Evolutionary conservation across 2,329 filamentous ascomycete genomes (phyloP).

Genomic region (Coniella lustricola): DNA sequence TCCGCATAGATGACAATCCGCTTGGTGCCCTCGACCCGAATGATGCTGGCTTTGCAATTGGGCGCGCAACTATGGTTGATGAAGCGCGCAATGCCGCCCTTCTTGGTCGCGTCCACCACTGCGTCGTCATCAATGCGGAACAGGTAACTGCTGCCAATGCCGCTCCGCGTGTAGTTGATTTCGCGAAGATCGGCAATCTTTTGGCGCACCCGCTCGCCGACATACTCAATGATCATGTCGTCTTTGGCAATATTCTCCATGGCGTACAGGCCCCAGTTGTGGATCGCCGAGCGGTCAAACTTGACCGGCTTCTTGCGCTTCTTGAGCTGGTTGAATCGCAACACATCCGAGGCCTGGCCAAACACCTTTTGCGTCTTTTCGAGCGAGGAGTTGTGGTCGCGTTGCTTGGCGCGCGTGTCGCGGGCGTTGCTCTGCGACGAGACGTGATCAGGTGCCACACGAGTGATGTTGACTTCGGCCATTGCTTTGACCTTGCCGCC

Average conservation of each 20-base stretch:
- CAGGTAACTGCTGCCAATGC: slow-evolving; percentile 93
- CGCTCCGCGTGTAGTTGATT: slow-evolving; percentile 85
- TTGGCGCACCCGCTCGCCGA: slow-evolving; percentile 93
- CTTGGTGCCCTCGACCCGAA: slow-evolving; percentile 96
- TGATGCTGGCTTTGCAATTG: slow-evolving; percentile 98
- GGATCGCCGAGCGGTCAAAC: slow-evolving; percentile 94
- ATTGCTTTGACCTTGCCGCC: slow-evolving; percentile 59
- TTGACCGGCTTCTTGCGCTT: slow-evolving; percentile 99
- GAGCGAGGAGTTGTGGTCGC: slow-evolving; percentile 87
- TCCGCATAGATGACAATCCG: slow-evolving; percentile 98
- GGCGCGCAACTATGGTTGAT: slow-evolving; percentile 99
- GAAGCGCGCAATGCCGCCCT: slow-evolving; percentile 94
- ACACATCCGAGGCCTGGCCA: slow-evolving; percentile 77
- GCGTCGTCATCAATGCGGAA: slow-evolving; percentile 98
- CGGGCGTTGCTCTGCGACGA: slow-evolving; percentile 84
- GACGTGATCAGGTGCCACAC: slow-evolving; percentile 70
- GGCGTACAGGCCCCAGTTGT: slow-evolving; percentile 97
- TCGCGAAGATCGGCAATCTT: slow-evolving; percentile 96
- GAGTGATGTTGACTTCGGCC: slow-evolving; percentile 62
- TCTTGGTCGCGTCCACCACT: slow-evolving; percentile 96
- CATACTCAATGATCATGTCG: slow-evolving; percentile 99
- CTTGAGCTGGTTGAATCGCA: slow-evolving; percentile 98
- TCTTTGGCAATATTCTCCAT: slow-evolving; percentile 96
- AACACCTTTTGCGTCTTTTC: slow-evolving; percentile 89
- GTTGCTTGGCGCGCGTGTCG: slow-evolving; percentile 91